phyloP scores from a whole-genome alignment of 108 stramenopile species.

The Nitzschia sp. region DNA sequence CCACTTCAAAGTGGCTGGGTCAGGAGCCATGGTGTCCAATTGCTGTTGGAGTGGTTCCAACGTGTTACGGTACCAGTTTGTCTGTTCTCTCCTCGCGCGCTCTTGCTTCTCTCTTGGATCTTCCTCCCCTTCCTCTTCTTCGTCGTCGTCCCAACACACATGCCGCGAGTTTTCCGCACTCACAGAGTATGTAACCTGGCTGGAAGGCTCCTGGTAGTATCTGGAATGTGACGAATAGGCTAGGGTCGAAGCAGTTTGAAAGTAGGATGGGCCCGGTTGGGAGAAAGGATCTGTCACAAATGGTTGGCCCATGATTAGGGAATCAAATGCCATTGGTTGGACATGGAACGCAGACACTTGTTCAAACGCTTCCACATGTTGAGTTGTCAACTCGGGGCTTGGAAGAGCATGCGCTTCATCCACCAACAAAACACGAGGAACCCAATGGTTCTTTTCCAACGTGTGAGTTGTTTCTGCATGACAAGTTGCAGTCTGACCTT shows the following conservation, averaged over 20 bases:
- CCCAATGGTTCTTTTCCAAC: conserved; percentile 36
- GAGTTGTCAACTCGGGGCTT: too few relatives aligned
- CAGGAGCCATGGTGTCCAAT: conserved; percentile 20
- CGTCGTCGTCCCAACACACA: conserved; percentile 68
- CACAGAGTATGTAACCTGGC: conserved; percentile 2
- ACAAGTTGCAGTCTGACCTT: conserved; percentile 36
- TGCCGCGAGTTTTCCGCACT: conserved; percentile 37
- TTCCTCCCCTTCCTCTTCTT: conserved; percentile 54
- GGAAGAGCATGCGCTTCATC: conserved; percentile 34
- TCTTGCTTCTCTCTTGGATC: conserved; percentile 23
- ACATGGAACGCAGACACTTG: neutral
- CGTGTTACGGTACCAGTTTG: conserved; percentile 37
- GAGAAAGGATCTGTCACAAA: neutral
- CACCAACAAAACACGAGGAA: conserved; percentile 67
- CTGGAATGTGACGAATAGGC: conserved; percentile 43
- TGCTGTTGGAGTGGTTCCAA: conserved; percentile 28
- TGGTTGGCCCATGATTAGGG: neutral
- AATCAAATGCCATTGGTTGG: conserved; percentile 4
- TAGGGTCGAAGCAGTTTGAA: conserved; percentile 33
- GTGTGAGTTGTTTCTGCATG: conserved; percentile 60
- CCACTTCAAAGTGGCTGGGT: neutral
- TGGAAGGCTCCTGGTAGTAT: conserved; percentile 23
- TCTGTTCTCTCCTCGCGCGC: conserved; percentile 27
- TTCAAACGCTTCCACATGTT: too few relatives aligned
- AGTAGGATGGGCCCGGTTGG: neutral